Base-by-base conservation (phyloP, 192 early-diverging fungal species). In the Rhizophlyctis rosea region DNA sequence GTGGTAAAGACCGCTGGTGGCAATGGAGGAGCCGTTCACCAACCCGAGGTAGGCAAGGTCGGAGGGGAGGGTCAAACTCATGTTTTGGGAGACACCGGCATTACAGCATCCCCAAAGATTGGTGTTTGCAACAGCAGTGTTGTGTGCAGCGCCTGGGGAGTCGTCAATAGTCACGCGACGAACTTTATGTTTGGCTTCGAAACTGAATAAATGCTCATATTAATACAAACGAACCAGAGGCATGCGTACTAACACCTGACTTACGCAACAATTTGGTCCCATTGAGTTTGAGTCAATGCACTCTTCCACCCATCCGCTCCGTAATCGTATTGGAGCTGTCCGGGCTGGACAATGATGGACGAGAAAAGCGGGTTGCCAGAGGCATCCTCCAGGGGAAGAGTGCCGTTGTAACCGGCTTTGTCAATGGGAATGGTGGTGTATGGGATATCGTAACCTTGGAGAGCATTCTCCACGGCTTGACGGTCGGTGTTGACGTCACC, bases 361-460 rank as follows among this genome's bases (percentile, higher is more conserved):
- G 52, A 57, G 0, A 33, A 64, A 23, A 32, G 55, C 11, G 3
- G 54, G 48, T 33, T 53, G 18, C 57, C 31, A n/a, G 18, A 23
- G 13, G 62, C 52, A 61, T 64, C 62, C 24, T 54, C 52, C n/a
- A 64, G 32, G 3, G 52, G 30, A 11, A 54, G 50, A 34, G 24
- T 5, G 1, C 31, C 54, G 9, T 28, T 21, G 27, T 32, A 21
- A 3, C 62, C 54, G 30, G 29, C 35, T 25, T 33, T 13, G 16
- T 52, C 54, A 64, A 57, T 25, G 16, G 11, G 21, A 13, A 64
- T 29, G 29, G 34, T 59, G 24, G 23, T 34, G 30, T 24, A 64
- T 18, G 62, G 62, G 48, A 64, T 57, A n/a, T 54, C 54, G 36
- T 64, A 64, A 24, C 29, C n/a, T 58, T 21, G 59, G 14, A 64